Base-by-base conservation (phyloP, 2,329 filamentous ascomycete genomes). In the Nemania serpens region DNA sequence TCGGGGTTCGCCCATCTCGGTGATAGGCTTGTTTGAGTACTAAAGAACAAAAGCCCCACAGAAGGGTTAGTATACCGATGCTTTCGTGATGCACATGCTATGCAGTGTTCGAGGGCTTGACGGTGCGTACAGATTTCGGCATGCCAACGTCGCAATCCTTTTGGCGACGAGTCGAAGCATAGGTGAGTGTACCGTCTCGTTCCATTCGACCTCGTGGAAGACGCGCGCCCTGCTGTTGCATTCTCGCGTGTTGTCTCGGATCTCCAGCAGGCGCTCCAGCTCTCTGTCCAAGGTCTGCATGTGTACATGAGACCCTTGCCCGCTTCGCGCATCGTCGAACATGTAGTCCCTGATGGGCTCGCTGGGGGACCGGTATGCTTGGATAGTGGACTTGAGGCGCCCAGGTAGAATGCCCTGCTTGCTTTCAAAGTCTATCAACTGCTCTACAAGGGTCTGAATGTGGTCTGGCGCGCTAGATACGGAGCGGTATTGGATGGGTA, bases 161-260 rank as follows among this genome's bases (percentile, higher is more conserved):
- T n/a, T n/a, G n/a, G n/a, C n/a, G n/a, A n/a, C n/a, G n/a, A n/a
- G n/a, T n/a, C n/a, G n/a, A n/a, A n/a, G n/a, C n/a, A n/a, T n/a
- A n/a, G n/a, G n/a, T n/a, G n/a, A n/a, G n/a, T n/a, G n/a, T n/a
- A n/a, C 41, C 2, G 41, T 52, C 37, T 58, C 41, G 41, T 58
- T 58, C 47, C 48, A 46, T 52, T 47, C 55, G 5, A 47, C 48
- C 33, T 53, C 41, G 34, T 47, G 41, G 34, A 58, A 58, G 42
- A 46, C 22, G 33, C 55, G 48, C 12, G 11, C 47, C 34, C 12
- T 22, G 11, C 25, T 58, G 7, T 46, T 46, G 29, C 48, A 53
- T 53, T 58, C 39, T 46, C 34, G 33, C 11, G 55, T 47, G n/a
- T 53, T 58, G 39, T 51, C 47, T 25, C 47, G 47, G 3, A 58